Base-by-base conservation (phyloP, 805 yeast genomes). In the Suhomyces sp. region DNA sequence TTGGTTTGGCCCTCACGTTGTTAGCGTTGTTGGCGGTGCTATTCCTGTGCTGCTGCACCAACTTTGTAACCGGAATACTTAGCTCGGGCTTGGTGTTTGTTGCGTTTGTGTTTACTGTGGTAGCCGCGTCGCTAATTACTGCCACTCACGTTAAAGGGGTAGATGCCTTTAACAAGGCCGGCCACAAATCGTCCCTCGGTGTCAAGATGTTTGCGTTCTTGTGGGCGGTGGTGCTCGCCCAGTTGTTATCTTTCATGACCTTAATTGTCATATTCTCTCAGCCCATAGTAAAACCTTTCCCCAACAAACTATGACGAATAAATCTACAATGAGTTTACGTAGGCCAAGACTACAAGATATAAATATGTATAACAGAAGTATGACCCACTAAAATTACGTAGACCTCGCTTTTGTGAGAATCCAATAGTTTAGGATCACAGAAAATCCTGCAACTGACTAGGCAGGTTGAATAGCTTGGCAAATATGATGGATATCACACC, bases 1-100 rank as follows among this genome's bases (percentile, higher is more conserved):
- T 86, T 61, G 85, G 84, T 7, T 85, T 83, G 79, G 83, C 87
- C 2, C 85, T 87, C 73, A 70, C 80, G 61, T 63, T 80, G 4
- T 46, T 81, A 13, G 74, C 87, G 1, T 58, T 86, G 41, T 10
- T 84, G 77, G 80, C 40, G 57, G 65, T 59, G 29, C 41, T 59
- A n/a, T 40, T 54, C 9, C 42, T 58, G 9, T 46, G 49, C 26
- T 54, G 51, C 41, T 48, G 42, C 9, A 10, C 38, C 7, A 57
- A 58, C 29, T 23, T 50, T 19, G 22, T 56, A 36, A 46, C 52
- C 15, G 57, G 47, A 5, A 19, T 57, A 15, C 15, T 54, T 24
- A 53, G 55, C 23, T 50, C 58, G 4, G 33, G 51, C 19, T 27
- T 54, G n/a, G 49, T 50, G 17, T 51, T 54, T 45, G 51, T 52